Evolutionary conservation across 306 rosid genomes (phyloP).

Genomic region (Prunus kanzakura): DNA sequence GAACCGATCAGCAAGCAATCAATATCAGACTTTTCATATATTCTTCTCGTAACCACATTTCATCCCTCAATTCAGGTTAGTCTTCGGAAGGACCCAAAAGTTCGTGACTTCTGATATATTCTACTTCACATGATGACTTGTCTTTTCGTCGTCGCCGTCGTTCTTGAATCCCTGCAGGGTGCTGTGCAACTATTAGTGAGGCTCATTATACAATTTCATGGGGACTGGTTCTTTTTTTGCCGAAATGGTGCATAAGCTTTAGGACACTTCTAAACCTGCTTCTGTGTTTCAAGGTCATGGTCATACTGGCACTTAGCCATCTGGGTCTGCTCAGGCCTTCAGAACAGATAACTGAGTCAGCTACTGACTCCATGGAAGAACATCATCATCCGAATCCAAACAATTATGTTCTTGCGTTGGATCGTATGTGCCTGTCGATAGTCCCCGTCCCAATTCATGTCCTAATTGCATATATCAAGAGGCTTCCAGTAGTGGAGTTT

Average conservation of each 20-base stretch:
- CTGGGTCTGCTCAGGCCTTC: conserved; percentile 12
- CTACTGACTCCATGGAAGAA: background rate
- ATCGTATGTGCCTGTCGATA: conserved; percentile 12
- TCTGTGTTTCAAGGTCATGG: background rate
- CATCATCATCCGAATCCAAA: background rate
- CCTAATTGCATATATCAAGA: conserved; percentile 23
- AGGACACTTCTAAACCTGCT: background rate
- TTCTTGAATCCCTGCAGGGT: no score
- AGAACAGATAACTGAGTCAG: background rate
- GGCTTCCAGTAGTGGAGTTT: conserved; percentile 17
- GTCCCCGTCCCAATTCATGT: conserved; percentile 17
- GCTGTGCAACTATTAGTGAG: no score
- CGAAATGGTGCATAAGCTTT: background rate
- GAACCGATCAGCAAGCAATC: background rate
- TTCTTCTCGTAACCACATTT: no score
- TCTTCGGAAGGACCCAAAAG: no score
- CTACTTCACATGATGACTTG: no score
- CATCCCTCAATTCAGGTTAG: no score
- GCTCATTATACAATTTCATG: no score
- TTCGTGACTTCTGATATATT: no score
- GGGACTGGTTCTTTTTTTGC: background rate
- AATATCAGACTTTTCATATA: background rate
- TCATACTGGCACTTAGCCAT: background rate
- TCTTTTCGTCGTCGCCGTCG: no score
- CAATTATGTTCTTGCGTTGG: conserved; percentile 6